Evolutionary conservation across 2,329 filamentous ascomycete genomes (phyloP).

Genomic region (Diaporthe sp.): DNA sequence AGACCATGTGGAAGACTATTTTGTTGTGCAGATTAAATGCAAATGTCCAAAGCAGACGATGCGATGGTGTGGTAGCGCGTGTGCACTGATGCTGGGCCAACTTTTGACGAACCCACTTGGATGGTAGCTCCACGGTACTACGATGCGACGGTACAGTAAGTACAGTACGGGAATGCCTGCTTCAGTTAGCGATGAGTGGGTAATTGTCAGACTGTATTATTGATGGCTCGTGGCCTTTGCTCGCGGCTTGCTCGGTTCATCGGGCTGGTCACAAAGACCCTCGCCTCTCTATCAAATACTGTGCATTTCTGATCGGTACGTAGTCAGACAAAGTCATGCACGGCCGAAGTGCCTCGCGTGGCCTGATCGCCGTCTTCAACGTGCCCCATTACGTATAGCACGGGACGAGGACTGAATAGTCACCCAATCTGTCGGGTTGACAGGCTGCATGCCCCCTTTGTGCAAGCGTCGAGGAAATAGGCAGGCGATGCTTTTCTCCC

Average conservation of each 20-base stretch:
- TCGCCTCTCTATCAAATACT: neutral
- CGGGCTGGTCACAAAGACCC: neutral
- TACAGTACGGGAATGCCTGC: neutral
- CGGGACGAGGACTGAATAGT: slow-evolving; percentile 4
- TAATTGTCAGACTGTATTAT: neutral
- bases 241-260: neutral
- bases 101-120: slow-evolving; percentile 29
- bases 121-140: slow-evolving; percentile 25
- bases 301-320: neutral
- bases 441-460: neutral
- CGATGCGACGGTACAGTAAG: slow-evolving; percentile 1
- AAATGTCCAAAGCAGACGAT: slow-evolving; percentile 11
- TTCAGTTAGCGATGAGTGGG: neutral
- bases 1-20: neutral
- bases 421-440: slow-evolving; percentile 26
- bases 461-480: neutral
- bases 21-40: slow-evolving; percentile 1
- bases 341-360: slow-evolving; percentile 8
- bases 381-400: slow-evolving; percentile 8
- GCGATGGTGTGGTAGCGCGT: slow-evolving; percentile 20
- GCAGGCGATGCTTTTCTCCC: slow-evolving; percentile 17
- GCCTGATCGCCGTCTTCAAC: neutral
- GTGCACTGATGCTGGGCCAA: slow-evolving; percentile 25
- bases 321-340: slow-evolving; percentile 22
- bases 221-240: neutral